These are phyloP conservation scores for Ophiostoma fasciatum DNA, from an alignment of 2,329 filamentous ascomycete genomes.

Conservation along the genomic window DNA sequence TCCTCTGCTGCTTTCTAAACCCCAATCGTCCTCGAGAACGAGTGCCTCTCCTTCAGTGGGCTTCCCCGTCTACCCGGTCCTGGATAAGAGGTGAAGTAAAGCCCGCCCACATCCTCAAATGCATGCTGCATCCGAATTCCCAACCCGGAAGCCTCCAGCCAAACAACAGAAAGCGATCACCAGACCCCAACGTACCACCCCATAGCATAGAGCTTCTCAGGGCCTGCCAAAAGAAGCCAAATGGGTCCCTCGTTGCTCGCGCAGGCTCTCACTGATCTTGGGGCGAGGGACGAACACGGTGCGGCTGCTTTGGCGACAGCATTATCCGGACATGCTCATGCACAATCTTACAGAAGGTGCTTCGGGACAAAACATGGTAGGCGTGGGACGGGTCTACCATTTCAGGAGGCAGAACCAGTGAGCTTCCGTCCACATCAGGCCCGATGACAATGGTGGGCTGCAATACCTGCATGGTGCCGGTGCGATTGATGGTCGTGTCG, in stretches of 20 bases:
- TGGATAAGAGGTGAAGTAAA: no score
- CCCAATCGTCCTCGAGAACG: no score
- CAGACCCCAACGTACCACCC: no score
- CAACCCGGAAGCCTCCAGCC: no score
- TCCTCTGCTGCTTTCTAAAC: no score
- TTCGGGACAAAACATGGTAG: not conserved
- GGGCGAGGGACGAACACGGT: not conserved
- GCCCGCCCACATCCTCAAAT: no score
- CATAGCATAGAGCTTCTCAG: no score
- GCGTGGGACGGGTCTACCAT: not conserved
- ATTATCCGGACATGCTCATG: slow-evolving; percentile 4
- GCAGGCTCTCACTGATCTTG: not conserved
- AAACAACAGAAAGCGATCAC: no score
- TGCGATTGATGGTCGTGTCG: slow-evolving; percentile 1
- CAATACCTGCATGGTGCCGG: not conserved
- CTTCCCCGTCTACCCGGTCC: no score
- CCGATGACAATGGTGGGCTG: not conserved
- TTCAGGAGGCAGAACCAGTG: not conserved
- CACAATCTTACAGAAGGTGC: slow-evolving; percentile 2
- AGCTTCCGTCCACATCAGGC: not conserved
- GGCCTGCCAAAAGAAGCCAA: not conserved
- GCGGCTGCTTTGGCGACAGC: slow-evolving; percentile 1
- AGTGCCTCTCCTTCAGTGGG: no score
- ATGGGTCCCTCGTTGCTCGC: no score
- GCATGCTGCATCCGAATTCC: no score